phyloP scores from a whole-genome alignment of 805 yeast genomes.

The Teunomyces cretensis region DNA sequence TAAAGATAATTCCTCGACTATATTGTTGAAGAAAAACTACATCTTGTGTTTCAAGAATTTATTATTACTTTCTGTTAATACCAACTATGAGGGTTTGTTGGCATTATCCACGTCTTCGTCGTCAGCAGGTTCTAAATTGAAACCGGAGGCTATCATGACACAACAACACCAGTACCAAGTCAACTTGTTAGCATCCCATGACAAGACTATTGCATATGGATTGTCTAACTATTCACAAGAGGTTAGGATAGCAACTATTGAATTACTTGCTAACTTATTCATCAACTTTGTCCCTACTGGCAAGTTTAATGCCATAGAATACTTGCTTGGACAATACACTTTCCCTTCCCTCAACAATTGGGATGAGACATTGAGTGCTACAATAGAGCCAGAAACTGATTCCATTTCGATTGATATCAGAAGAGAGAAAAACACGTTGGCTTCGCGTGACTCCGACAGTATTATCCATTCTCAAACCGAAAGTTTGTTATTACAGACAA shows the following conservation, averaged over 20 bases:
- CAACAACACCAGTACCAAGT: conserved; percentile 40
- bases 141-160: conserved; percentile 42
- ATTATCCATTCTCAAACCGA: conserved; percentile 20
- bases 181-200: conserved; percentile 27
- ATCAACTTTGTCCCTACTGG: conserved; percentile 40
- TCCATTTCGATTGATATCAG: conserved; percentile 14
- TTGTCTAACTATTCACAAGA: conserved; percentile 34
- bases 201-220: conserved; percentile 28
- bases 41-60: conserved; percentile 31
- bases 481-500: conserved; percentile 24
- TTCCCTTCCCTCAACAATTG: conserved; percentile 32
- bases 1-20: conserved; percentile 15
- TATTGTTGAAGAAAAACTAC: conserved; percentile 32
- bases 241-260: conserved; percentile 37
- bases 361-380: conserved; percentile 21
- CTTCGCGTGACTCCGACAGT: conserved; percentile 27
- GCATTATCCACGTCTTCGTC: conserved; percentile 34
- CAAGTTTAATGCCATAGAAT: conserved; percentile 34
- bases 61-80: conserved; percentile 29
- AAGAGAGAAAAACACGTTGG: conserved; percentile 20
- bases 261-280: conserved; percentile 32
- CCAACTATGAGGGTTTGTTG: conserved; percentile 39
- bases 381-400: conserved; percentile 20
- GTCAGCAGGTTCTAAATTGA: conserved; percentile 38
- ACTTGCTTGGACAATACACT: conserved; percentile 29